Evolutionary conservation across 2,329 filamentous ascomycete species (phyloP).

Genomic region (Talaromyces islandicus): DNA sequence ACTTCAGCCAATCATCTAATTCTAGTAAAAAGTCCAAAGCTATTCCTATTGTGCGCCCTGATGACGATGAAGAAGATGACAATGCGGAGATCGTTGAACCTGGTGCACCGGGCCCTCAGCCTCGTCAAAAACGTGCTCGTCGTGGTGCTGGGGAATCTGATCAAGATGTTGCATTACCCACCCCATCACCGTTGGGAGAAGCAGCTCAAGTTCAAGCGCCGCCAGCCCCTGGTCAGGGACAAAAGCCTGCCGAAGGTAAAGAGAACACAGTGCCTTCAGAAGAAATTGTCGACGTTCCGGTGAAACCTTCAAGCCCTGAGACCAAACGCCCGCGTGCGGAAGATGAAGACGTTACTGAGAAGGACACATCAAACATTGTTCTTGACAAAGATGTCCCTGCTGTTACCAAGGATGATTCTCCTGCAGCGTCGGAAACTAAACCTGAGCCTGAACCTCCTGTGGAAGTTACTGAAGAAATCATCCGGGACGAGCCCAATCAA

Average conservation of each 20-base stretch:
- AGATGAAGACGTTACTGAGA: slow-evolving; percentile 21
- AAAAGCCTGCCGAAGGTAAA: slow-evolving; percentile 29
- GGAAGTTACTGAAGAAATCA: slow-evolving; percentile 6
- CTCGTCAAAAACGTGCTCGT: slow-evolving; percentile 69
- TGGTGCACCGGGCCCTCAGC: slow-evolving; percentile 57
- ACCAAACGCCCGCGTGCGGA: slow-evolving; percentile 10
- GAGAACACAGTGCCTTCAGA: slow-evolving; percentile 30
- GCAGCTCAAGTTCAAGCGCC: slow-evolving; percentile 21
- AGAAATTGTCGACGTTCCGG: slow-evolving; percentile 26
- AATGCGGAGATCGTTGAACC: slow-evolving; percentile 41
- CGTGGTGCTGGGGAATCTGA: slow-evolving; percentile 62
- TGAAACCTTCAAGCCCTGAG: slow-evolving; percentile 13
- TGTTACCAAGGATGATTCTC: slow-evolving; percentile 5
- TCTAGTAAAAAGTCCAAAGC: slow-evolving; percentile 71
- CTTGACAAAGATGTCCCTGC: neutral
- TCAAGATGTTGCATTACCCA: slow-evolving; percentile 68
- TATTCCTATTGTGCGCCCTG: slow-evolving; percentile 69
- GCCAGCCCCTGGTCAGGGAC: slow-evolving; percentile 19
- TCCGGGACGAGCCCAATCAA: slow-evolving; percentile 3
- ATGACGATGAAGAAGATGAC: slow-evolving; percentile 42
- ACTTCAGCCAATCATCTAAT: slow-evolving; percentile 57
- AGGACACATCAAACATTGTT: neutral
- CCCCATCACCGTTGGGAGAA: slow-evolving; percentile 31
- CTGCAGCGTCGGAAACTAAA: neutral
- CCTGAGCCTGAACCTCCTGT: slow-evolving; percentile 6